Evolutionary conservation across 2,329 filamentous ascomycete species (phyloP), one percentile per base, ranked within the genome.

Genomic region (Claviceps spartinae): DNA sequence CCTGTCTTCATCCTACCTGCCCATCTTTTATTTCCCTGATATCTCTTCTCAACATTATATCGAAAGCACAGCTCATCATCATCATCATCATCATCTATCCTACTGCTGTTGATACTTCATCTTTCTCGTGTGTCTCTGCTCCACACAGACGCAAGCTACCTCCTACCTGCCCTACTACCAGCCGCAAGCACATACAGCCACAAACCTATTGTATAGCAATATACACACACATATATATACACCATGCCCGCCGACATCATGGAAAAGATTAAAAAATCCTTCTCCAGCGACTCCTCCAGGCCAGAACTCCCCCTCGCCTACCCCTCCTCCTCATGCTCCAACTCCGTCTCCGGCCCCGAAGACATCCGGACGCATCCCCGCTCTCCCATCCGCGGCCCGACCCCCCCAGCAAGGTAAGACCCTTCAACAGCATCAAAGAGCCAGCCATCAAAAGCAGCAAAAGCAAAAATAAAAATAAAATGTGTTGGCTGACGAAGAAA

Each of bases 221-320:
- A 22, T 4, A 22, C 22, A 22, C 22, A 22, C 3, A 22, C 20
- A 22, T 2, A 22, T 5, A 24, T 24, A 34, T 14, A n/a, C 45
- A 49, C 4, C 22, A 53, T 53, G 51, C 42, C 47, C 9, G 16
- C 42, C 37, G 30, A 48, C 18, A 22, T 54, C 16, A 48, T 54
- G 45, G 52, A 48, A 26, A 51, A 45, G 49, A 48, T 54, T 24
- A 51, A 49, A 46, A 48, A 49, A 16, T 40, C 52, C 9, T 26
- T 54, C n/a, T 36, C 46, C 45, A 22, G 43, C 49, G 48, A 54
- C 18, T 38, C 36, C 9, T 38, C 36, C 5, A 45, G 52, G 5
- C 48, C 48, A 6, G 45, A 45, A 34, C 50, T 54, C 36, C 52
- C 48, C 40, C 49, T 54, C n/a, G 52, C 45, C 41, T 41, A 38